phyloP scores from a whole-genome alignment of 345 rosid genomes.

The Linum lewisii region DNA sequence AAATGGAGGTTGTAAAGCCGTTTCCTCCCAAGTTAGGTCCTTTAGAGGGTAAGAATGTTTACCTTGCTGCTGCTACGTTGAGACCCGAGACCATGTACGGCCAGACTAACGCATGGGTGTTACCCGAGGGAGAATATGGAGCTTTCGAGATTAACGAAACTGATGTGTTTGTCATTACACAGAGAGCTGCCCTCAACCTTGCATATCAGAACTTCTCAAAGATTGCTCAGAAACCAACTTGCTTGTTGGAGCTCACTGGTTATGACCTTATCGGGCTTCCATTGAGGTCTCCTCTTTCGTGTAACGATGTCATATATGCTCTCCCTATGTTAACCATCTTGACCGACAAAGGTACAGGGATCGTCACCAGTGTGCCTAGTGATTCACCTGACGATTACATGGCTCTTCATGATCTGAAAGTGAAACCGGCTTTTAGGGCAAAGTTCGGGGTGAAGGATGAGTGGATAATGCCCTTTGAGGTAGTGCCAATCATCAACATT shows the following conservation, averaged over 20 bases:
- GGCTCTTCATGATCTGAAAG: conserved; percentile 67
- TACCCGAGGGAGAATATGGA: conserved; percentile 90
- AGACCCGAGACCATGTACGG: conserved; percentile 99
- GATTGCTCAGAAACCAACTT: conserved; percentile 58
- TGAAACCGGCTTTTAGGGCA: conserved; percentile 67
- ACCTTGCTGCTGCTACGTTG: conserved; percentile 79
- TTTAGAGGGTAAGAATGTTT: conserved; percentile 67
- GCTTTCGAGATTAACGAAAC: conserved; percentile 80
- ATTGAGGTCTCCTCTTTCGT: conserved; percentile 62
- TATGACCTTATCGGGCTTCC: conserved; percentile 81
- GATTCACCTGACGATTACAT: conserved; percentile 96
- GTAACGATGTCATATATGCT: conserved; percentile 63
- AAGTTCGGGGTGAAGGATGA: conserved; percentile 77
- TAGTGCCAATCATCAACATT: conserved; percentile 66
- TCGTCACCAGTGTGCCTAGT: conserved; percentile 93
- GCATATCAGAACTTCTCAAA: conserved; percentile 75
- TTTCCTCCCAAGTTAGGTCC: conserved; percentile 53
- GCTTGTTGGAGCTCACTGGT: conserved; percentile 78
- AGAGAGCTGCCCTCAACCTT: conserved; percentile 79
- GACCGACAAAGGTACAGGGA: conserved; percentile 91
- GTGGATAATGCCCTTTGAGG: conserved; percentile 73
- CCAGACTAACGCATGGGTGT: conserved; percentile 93
- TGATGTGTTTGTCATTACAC: conserved; percentile 62
- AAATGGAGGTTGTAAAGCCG: conserved; percentile 75
- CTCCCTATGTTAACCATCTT: conserved; percentile 92